phyloP scores from a whole-genome alignment of 169 alveolate genomes.

The Eimeria necatrix region DNA sequence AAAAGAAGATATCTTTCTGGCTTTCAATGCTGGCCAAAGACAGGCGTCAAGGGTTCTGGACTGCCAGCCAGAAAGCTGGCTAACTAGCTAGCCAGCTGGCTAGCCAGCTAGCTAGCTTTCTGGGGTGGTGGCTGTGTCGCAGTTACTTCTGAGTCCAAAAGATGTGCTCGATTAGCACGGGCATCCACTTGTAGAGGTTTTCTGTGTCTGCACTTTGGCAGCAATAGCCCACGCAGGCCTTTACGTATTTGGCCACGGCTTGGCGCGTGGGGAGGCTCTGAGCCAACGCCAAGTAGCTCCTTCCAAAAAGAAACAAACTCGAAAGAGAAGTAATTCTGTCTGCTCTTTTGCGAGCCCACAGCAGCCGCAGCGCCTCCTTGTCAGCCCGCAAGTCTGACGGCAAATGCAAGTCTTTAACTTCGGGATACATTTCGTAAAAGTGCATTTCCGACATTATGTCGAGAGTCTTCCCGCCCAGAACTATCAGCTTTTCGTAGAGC shows the following conservation, averaged over 20 bases:
- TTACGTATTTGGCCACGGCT: slow-evolving; percentile 79
- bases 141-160: slow-evolving; percentile 80
- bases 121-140: background rate
- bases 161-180: slow-evolving; percentile 79
- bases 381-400: slow-evolving; percentile 66
- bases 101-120: background rate
- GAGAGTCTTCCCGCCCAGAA: slow-evolving; percentile 80
- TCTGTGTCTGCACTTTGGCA: slow-evolving; percentile 72
- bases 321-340: slow-evolving; percentile 60
- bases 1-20: too few relatives aligned
- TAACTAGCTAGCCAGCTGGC: too few relatives aligned
- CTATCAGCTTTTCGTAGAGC: slow-evolving; percentile 78
- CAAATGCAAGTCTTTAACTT: slow-evolving; percentile 2
- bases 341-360: slow-evolving; percentile 78
- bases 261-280: slow-evolving; percentile 76
- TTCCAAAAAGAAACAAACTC: slow-evolving; percentile 73
- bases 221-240: slow-evolving; percentile 77
- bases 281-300: slow-evolving; percentile 78
- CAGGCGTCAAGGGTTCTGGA: background rate
- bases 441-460: slow-evolving; percentile 76
- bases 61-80: background rate
- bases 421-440: slow-evolving; percentile 67
- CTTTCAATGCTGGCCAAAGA: background rate
- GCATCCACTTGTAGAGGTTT: slow-evolving; percentile 81
- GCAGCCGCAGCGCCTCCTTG: slow-evolving; percentile 58